Percentiles rank a stretch among this genome's conserved stretches.
These are phyloP conservation scores for Corymbia calophylla DNA, from an alignment of 441 rosid species.

Conservation along the genomic window DNA sequence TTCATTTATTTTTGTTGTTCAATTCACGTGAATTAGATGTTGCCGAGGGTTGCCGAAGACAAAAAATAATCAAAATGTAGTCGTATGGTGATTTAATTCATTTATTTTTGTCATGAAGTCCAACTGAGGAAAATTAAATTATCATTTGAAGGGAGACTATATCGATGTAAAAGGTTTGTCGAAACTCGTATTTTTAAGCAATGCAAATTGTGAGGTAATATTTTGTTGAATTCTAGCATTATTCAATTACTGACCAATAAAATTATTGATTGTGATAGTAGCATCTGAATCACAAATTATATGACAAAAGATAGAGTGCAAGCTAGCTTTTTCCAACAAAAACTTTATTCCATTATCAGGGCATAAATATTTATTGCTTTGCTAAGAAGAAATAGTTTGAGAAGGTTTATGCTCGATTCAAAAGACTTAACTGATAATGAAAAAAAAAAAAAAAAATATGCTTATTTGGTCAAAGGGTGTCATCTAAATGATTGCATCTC, in stretches of 20 bases:
- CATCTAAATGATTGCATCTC: not conserved
- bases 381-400: not conserved
- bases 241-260: rapidly evolving
- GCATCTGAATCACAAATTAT: not conserved
- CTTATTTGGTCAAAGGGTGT: not conserved
- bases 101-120: not conserved
- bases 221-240: not conserved
- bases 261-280: not conserved
- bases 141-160: not conserved
- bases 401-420: not conserved
- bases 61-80: not conserved
- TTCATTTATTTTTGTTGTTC: too few relatives aligned
- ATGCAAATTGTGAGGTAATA: not conserved
- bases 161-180: not conserved
- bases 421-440: rapidly evolving
- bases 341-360: not conserved
- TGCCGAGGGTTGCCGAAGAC: rapidly evolving
- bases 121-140: not conserved
- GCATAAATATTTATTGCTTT: not conserved
- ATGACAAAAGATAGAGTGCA: not conserved
- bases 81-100: not conserved
- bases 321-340: not conserved
- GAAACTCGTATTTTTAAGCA: rapidly evolving
- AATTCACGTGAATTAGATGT: not conserved
- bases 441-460: not conserved